Evolutionary conservation across 2,329 filamentous ascomycete genomes (phyloP).

Genomic region (Remersonia thermophila): DNA sequence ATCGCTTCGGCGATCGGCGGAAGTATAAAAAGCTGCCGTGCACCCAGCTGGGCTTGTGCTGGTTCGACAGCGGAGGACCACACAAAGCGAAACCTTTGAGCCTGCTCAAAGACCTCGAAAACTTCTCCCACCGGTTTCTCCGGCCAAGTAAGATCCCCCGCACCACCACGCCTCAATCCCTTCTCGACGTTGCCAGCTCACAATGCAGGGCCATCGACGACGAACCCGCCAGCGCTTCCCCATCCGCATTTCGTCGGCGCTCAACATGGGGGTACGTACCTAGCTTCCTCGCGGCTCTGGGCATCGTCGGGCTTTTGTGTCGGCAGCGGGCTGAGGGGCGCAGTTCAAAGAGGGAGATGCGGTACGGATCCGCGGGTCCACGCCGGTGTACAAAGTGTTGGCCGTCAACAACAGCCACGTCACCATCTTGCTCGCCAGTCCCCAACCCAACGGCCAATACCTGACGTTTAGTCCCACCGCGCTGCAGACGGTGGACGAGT

Average conservation of each 20-base stretch:
- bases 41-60: neutral
- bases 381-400: constrained; percentile 15
- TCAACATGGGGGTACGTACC: neutral
- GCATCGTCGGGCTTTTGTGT: constrained; percentile 7
- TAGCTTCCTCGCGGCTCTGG: neutral
- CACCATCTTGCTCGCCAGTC: constrained; percentile 15
- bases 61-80: too few relatives aligned
- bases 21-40: neutral
- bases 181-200: neutral
- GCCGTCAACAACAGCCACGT: constrained; percentile 12
- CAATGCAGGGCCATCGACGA: neutral
- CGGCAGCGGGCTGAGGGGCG: neutral
- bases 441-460: constrained; percentile 14
- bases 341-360: constrained; percentile 13
- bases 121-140: too few relatives aligned
- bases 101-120: too few relatives aligned
- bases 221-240: neutral
- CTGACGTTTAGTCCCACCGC: constrained; percentile 10
- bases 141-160: neutral
- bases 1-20: neutral
- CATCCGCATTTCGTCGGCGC: neutral
- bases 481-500: constrained; percentile 15
- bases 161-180: too few relatives aligned
- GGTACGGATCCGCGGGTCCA: constrained; percentile 12
- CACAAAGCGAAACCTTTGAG: too few relatives aligned